Evolutionary conservation across 2,329 filamentous ascomycete species (phyloP).

Genomic region (Talaromyces rugulosus): DNA sequence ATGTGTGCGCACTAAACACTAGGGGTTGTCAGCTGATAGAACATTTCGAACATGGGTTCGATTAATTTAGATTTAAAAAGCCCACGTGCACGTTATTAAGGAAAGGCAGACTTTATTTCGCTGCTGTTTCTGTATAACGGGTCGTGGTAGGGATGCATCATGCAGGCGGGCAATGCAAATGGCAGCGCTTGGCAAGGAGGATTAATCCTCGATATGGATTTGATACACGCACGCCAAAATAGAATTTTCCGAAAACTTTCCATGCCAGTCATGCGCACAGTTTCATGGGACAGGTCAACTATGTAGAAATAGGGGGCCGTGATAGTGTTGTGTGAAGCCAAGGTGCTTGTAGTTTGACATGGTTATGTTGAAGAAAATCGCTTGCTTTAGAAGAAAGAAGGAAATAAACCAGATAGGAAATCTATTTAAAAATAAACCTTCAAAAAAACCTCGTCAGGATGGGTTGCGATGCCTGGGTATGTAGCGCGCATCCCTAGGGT

Average conservation of each 20-base stretch:
- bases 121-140: background rate
- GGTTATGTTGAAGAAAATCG: background rate
- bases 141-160: background rate
- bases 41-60: background rate
- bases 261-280: background rate
- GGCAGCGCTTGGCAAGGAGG: background rate
- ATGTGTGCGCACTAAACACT: background rate
- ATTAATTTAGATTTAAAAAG: background rate
- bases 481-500: background rate
- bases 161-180: background rate
- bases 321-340: background rate
- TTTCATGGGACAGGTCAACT: background rate
- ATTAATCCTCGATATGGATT: background rate
- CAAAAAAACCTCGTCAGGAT: background rate
- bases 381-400: no score
- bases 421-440: no score
- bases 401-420: background rate
- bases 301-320: background rate
- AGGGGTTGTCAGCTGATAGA: background rate
- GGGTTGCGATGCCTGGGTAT: background rate
- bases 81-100: background rate
- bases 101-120: background rate
- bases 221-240: background rate
- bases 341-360: background rate
- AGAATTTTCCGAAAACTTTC: background rate